Evolutionary conservation across 495 filamentous ascomycete species (phyloP).

Genomic region (Tuber borchii): DNA sequence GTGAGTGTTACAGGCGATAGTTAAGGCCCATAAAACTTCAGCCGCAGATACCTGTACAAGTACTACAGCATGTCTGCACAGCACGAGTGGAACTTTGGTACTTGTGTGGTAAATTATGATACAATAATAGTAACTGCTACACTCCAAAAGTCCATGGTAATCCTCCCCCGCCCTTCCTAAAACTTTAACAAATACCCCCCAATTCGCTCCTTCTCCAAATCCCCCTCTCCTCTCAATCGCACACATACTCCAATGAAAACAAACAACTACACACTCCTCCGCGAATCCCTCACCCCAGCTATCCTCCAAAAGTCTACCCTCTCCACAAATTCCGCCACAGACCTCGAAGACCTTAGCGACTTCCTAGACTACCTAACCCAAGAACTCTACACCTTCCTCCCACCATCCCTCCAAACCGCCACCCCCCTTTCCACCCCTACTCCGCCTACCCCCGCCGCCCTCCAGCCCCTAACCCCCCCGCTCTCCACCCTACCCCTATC

Average conservation of each 20-base stretch:
- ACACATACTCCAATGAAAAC: constrained; percentile 36
- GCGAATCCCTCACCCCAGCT: constrained; percentile 57
- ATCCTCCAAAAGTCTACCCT: constrained; percentile 46
- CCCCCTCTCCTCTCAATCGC: neutral
- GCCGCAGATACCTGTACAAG: neutral
- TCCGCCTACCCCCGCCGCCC: constrained; percentile 45
- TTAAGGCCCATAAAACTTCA: neutral
- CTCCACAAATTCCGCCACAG: constrained; percentile 34
- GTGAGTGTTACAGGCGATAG: neutral
- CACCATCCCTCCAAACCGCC: constrained; percentile 52
- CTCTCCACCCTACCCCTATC: constrained; percentile 50
- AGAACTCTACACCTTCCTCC: constrained; percentile 61
- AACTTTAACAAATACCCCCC: constrained; percentile 8
- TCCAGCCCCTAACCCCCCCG: constrained; percentile 43
- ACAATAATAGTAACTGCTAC: neutral
- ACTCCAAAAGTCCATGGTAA: neutral
- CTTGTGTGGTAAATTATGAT: no score
- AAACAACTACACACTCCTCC: constrained; percentile 62
- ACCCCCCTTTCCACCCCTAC: constrained; percentile 48
- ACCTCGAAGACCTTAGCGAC: constrained; percentile 64
- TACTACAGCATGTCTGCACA: no score
- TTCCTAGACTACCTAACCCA: constrained; percentile 69
- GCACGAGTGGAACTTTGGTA: neutral
- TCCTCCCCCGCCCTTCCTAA: neutral
- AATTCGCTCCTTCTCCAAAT: neutral